Evolutionary conservation across 192 early-diverging fungal genomes (phyloP), one percentile per base, ranked within the genome.

Genomic region (Gryganskiella cystojenkinii): DNA sequence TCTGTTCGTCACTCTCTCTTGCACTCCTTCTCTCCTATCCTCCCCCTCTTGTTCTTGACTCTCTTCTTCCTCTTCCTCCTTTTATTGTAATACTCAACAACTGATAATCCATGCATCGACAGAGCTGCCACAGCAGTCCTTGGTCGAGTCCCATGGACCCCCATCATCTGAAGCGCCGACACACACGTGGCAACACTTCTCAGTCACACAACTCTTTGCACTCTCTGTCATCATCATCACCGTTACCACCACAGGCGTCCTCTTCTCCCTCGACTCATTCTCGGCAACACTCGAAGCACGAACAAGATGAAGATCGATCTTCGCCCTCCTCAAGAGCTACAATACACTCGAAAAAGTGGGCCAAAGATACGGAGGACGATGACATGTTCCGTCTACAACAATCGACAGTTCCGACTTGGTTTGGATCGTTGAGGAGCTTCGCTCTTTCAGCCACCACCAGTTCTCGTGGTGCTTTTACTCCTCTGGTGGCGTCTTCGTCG

Each of bases 371-470:
- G 17, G n/a, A 31, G 30, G 33, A n/a, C 15, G 33, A 10, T 6
- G 5, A 56, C 3, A 14, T 5, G 3, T 56, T 56, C 10, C 19
- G 34, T 17, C 17, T 14, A 56, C 55, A 56, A 19, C 13, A 28
- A 6, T 11, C 15, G 22, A 52, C 4, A 42, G 65, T 68, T 64
- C 72, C 72, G 0, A 63, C 58, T 17, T 76, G 72, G 72, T 76
- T 76, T 25, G 72, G 72, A 3, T 76, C 72, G 2, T 64, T 76
- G 1, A 60, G 65, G 33, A 68, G 65, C n/a, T 76, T 67, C 62
- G 65, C 65, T 30, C 55, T 67, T 54, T 76, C 65, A 19, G 65
- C 65, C 7, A 67, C 25, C 20, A 47, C 72, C 1, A 76, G 46
- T 51, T 67, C 72, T 56, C 55, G 60, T 35, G 72, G 72, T 13